Percentiles rank a stretch among this genome's conserved stretches.
Conservation (phyloP, 2,329 filamentous ascomycete species). For the Scedosporium minutisporum region DNA sequence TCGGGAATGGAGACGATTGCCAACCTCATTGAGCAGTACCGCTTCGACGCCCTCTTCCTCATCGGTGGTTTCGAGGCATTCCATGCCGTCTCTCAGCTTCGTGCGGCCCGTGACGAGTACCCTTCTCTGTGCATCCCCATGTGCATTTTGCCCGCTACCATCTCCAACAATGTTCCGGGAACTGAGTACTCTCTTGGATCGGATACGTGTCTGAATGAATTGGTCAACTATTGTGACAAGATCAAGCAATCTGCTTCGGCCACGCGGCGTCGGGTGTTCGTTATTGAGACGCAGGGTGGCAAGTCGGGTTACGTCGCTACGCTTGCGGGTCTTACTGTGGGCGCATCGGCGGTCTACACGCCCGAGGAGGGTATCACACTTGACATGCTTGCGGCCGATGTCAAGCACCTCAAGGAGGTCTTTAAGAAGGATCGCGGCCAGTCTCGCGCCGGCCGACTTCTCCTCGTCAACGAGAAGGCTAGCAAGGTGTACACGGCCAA, state of each 20-base stretch:
- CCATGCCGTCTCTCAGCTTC: conserved; percentile 79
- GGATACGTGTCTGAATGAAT: conserved; percentile 91
- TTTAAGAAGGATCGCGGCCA: conserved; percentile 82
- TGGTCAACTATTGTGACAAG: conserved; percentile 92
- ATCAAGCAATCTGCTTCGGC: conserved; percentile 96
- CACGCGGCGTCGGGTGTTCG: conserved; percentile 86
- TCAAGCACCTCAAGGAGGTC: conserved; percentile 75
- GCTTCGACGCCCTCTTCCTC: conserved; percentile 84
- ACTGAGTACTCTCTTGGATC: conserved; percentile 96
- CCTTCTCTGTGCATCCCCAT: conserved; percentile 88
- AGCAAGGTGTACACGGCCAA: conserved; percentile 86
- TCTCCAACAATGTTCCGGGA: conserved; percentile 96
- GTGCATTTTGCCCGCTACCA: conserved; percentile 85
- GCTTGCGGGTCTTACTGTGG: conserved; percentile 81
- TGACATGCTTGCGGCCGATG: conserved; percentile 85
- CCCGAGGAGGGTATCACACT: conserved; percentile 93
- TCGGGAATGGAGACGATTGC: conserved; percentile 76
- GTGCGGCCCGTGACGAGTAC: conserved; percentile 68
- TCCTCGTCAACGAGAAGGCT: conserved; percentile 93
- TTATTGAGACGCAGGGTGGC: conserved; percentile 95
- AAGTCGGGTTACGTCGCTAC: conserved; percentile 90
- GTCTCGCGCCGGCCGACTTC: conserved; percentile 81
- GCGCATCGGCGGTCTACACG: conserved; percentile 88
- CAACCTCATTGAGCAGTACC: conserved; percentile 72
- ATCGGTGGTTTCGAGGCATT: conserved; percentile 96